phyloP scores from a whole-genome alignment of 345 rosid species.

The Aegle marmelos region DNA sequence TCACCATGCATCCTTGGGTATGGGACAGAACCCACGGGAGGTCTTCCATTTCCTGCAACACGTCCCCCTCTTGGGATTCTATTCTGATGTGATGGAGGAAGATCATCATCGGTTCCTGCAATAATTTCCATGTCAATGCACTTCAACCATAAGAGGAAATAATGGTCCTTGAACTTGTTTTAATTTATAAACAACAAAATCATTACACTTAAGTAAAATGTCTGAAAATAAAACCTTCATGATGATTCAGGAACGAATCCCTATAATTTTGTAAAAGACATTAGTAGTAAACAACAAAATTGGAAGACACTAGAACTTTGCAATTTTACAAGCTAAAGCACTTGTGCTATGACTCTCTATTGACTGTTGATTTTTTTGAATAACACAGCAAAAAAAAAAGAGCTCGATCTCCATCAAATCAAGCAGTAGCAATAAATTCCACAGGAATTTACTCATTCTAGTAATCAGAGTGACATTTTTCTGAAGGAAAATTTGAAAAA shows the following conservation, averaged over 20 bases:
- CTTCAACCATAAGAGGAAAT: not conserved
- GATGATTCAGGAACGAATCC: not conserved
- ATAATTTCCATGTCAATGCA: not conserved
- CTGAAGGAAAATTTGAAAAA: not conserved
- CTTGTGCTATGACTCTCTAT: not conserved
- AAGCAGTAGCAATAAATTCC: not conserved
- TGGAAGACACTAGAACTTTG: not conserved
- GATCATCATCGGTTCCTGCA: slow-evolving; percentile 89
- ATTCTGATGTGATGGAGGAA: slow-evolving; percentile 69
- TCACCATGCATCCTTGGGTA: slow-evolving; percentile 72
- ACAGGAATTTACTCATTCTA: not conserved
- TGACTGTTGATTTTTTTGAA: not conserved
- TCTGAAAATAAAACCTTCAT: not conserved
- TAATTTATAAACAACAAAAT: not conserved
- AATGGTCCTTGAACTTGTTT: not conserved
- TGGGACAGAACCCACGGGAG: slow-evolving; percentile 46
- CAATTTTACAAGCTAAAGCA: not conserved
- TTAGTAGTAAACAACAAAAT: not conserved
- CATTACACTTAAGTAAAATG: not conserved
- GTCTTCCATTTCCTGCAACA: slow-evolving; percentile 62
- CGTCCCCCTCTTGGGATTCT: slow-evolving; percentile 66
- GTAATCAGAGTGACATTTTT: not conserved
- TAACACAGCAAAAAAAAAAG: not conserved
- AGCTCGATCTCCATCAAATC: not conserved
- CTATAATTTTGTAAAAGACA: not conserved